Evolutionary conservation across 768 basidiomycete species (phyloP).

Genomic region (Multifurca ochricompacta): DNA sequence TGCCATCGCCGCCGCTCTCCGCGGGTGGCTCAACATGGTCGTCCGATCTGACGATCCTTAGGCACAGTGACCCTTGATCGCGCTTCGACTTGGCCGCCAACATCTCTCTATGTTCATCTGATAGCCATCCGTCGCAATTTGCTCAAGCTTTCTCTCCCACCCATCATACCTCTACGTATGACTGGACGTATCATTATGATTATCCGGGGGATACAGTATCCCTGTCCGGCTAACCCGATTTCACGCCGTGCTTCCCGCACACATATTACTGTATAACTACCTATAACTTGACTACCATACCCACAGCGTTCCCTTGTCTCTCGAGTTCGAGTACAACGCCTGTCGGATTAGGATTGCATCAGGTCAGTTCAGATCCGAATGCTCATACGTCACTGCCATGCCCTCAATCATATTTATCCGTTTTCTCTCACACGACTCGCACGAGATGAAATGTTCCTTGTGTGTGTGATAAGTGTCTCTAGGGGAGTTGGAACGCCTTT

Average conservation of each 20-base stretch:
- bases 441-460: not conserved
- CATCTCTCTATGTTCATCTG: not conserved
- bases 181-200: conserved; percentile 7
- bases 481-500: too few species aligned
- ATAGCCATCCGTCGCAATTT: not conserved
- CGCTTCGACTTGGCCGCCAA: not conserved
- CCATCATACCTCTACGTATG: not conserved
- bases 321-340: not conserved
- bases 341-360: not conserved
- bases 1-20: not conserved
- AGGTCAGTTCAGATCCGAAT: not conserved
- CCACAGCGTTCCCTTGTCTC: not conserved
- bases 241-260: not conserved
- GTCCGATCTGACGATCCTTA: not conserved
- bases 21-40: not conserved
- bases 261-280: conserved; percentile 3
- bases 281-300: not conserved
- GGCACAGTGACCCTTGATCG: not conserved
- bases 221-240: not conserved
- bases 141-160: not conserved
- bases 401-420: not conserved
- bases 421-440: too few species aligned
- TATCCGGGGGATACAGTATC: conserved; percentile 7
- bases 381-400: not conserved
- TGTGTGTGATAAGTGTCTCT: too few species aligned